Conservation (phyloP, 2,329 filamentous ascomycete genomes). For the Metarhizium album region DNA sequence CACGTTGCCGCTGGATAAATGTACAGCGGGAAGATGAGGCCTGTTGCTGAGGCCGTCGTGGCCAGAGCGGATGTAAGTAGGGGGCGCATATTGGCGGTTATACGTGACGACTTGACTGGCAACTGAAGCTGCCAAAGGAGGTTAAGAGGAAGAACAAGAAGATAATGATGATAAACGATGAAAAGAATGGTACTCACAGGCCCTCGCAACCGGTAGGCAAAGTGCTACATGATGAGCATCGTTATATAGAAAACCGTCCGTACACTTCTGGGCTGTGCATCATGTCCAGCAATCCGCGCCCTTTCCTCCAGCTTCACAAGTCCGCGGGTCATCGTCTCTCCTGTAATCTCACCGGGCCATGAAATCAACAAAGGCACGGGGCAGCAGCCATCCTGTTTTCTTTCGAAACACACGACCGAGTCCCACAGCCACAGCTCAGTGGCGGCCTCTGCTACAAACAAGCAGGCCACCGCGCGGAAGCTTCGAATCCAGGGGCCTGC, state of each 20-base stretch:
- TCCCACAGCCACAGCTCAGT: neutral
- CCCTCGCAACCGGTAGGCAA: too few relatives aligned
- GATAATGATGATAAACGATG: too few relatives aligned
- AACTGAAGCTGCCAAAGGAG: too few relatives aligned
- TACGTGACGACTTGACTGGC: neutral
- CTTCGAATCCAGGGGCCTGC: neutral
- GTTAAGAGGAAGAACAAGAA: too few relatives aligned
- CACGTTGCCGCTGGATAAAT: slow-evolving; percentile 11
- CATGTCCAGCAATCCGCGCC: neutral
- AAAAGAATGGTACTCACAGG: too few relatives aligned
- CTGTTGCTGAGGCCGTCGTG: slow-evolving; percentile 6
- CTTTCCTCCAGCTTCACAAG: neutral
- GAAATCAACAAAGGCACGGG: neutral
- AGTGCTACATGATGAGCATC: too few relatives aligned
- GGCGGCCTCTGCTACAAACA: too few relatives aligned
- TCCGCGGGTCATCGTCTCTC: neutral
- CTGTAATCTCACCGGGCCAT: neutral
- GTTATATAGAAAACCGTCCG: neutral
- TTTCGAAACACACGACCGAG: neutral
- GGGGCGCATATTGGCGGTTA: neutral
- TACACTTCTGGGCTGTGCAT: neutral
- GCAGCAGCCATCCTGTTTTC: too few relatives aligned
- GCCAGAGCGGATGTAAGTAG: neutral
- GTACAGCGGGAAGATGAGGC: slow-evolving; percentile 13
- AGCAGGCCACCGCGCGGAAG: neutral